Conservation (phyloP, 257 asterid species). For the Solanum megistacrolobum region DNA sequence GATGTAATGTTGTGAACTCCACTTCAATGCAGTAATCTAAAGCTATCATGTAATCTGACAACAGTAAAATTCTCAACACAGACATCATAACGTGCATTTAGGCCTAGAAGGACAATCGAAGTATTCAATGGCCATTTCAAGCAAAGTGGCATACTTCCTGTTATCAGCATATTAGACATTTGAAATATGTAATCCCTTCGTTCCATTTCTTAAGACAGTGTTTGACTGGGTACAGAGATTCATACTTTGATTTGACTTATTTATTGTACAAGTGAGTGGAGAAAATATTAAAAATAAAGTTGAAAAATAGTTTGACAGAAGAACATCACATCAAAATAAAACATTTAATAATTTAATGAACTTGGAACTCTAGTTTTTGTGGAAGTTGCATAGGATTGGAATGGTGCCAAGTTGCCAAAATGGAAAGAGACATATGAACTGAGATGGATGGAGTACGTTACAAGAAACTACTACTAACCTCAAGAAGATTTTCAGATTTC, state of each 20-base stretch:
- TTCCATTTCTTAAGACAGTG: not conserved
- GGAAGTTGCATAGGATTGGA: not conserved
- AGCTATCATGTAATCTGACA: not conserved
- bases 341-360: not conserved
- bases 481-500: constrained; percentile 80
- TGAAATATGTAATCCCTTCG: not conserved
- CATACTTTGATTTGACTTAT: not conserved
- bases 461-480: constrained; percentile 30
- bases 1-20: not conserved
- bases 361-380: not conserved
- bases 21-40: not conserved
- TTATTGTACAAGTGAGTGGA: not conserved
- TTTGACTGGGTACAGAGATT: not conserved
- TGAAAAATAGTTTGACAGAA: not conserved
- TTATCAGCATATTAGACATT: not conserved
- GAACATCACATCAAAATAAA: not conserved
- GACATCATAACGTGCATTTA: not conserved
- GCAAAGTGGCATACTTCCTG: not conserved
- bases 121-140: not conserved
- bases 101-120: not conserved
- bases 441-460: not conserved
- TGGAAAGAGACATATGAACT: not conserved
- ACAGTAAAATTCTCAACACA: not conserved
- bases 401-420: not conserved
- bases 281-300: not conserved